Conservation (phyloP, 768 basidiomycete species). For the Lentinula guzmanii region DNA sequence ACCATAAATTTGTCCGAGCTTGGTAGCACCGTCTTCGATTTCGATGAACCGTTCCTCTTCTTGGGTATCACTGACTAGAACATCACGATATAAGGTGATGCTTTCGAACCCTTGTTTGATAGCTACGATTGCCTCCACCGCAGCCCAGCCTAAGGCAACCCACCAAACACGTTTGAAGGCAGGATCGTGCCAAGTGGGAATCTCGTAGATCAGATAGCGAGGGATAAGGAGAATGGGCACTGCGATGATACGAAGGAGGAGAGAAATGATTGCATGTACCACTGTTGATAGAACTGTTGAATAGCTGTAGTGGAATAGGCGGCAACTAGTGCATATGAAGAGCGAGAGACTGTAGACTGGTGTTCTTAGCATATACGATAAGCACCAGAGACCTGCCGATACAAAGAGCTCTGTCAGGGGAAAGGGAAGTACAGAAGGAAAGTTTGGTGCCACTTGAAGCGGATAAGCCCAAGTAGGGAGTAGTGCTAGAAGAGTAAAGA, state of each 20-base stretch:
- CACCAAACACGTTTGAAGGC: slow-evolving; percentile 72
- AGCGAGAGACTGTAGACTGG: slow-evolving; percentile 37
- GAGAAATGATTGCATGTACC: slow-evolving; percentile 45
- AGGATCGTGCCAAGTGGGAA: slow-evolving; percentile 48
- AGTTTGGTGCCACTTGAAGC: slow-evolving; percentile 20
- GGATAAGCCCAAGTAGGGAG: slow-evolving; percentile 48
- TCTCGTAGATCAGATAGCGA: slow-evolving; percentile 23
- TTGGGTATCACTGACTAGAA: slow-evolving; percentile 38
- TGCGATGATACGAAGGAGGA: slow-evolving; percentile 47
- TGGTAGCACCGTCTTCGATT: background rate
- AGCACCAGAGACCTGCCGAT: slow-evolving; percentile 55
- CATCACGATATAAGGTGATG: slow-evolving; percentile 61
- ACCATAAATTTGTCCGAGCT: background rate
- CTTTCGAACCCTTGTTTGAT: slow-evolving; percentile 69
- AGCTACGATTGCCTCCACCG: slow-evolving; percentile 59
- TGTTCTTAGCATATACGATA: slow-evolving; percentile 47
- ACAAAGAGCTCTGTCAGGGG: slow-evolving; percentile 63
- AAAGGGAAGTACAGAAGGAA: slow-evolving; percentile 45
- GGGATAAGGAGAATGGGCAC: slow-evolving; percentile 49
- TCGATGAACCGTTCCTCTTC: slow-evolving; percentile 1
- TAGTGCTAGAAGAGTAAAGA: slow-evolving; percentile 43
- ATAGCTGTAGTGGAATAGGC: slow-evolving; percentile 21
- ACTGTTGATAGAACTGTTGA: slow-evolving; percentile 32
- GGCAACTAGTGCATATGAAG: slow-evolving; percentile 21
- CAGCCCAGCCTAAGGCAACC: slow-evolving; percentile 71